A percentile compares a stretch with the other conserved stretches of the same genome.
These are phyloP conservation scores for Phialophora verrucosa DNA, from an alignment of 2,329 filamentous ascomycete genomes.

Conservation along the genomic window DNA sequence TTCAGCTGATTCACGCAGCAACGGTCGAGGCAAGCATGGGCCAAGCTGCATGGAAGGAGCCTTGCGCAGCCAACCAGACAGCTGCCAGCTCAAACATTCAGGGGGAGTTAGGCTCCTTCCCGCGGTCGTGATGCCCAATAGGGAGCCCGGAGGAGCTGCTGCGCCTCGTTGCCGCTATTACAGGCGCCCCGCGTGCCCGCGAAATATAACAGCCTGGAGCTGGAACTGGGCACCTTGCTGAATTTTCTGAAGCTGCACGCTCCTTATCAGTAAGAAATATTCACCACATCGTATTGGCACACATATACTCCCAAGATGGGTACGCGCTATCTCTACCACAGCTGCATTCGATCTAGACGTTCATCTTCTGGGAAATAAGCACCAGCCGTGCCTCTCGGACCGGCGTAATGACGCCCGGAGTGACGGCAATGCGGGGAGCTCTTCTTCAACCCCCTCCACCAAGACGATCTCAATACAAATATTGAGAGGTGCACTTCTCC, in stretches of 20 bases:
- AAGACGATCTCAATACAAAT: constrained; percentile 23
- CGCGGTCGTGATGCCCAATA: background rate
- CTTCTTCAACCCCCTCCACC: constrained; percentile 24
- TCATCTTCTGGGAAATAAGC: background rate
- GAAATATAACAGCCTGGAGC: background rate
- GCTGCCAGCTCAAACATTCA: background rate
- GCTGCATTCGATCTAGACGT: background rate
- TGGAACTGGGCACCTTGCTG: background rate
- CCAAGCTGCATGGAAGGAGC: constrained; percentile 5
- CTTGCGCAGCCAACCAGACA: background rate
- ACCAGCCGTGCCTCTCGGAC: background rate
- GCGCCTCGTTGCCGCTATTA: constrained; percentile 16
- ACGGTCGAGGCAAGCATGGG: constrained; percentile 7
- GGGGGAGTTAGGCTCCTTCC: background rate
- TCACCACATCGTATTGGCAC: constrained; percentile 14
- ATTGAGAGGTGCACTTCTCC: constrained; percentile 30
- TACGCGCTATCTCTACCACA: background rate
- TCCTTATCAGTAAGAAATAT: background rate
- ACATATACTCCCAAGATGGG: constrained; percentile 10
- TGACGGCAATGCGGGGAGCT: constrained; percentile 28
- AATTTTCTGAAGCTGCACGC: background rate
- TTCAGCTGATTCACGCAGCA: constrained; percentile 23
- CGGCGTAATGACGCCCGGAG: constrained; percentile 21
- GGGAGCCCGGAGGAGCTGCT: constrained; percentile 6
- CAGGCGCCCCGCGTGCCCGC: background rate